These are phyloP conservation scores for Cetraspora pellucida DNA, from an alignment of 192 early-diverging fungal genomes.

Conservation along the genomic window DNA sequence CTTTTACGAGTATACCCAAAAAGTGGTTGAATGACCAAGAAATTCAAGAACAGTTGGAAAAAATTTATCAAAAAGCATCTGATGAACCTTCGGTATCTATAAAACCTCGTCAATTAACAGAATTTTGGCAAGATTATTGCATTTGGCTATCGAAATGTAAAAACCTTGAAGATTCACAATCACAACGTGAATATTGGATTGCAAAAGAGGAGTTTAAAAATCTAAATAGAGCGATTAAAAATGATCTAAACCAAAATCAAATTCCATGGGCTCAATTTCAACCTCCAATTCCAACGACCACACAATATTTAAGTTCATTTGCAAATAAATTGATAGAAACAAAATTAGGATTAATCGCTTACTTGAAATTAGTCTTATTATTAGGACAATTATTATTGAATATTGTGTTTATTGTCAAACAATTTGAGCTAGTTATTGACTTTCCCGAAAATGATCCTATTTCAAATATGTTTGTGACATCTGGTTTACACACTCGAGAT, in stretches of 20 bases:
- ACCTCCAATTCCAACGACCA: background rate
- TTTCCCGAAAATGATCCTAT: background rate
- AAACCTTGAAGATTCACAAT: slow-evolving; percentile 2
- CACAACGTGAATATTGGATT: slow-evolving; percentile 11
- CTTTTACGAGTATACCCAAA: no score
- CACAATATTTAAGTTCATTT: background rate
- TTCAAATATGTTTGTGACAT: background rate
- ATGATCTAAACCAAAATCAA: background rate
- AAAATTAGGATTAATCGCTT: background rate
- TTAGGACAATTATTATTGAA: slow-evolving; percentile 6
- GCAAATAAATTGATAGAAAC: background rate
- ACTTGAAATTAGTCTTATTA: background rate
- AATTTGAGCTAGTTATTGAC: background rate
- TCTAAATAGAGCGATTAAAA: background rate
- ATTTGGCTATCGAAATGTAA: no score
- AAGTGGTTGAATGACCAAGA: no score
- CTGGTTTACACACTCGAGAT: background rate
- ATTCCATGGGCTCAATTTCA: slow-evolving; percentile 2
- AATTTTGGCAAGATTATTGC: no score
- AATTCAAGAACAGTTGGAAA: no score
- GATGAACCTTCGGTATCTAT: no score
- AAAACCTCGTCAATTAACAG: no score
- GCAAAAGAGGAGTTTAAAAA: background rate
- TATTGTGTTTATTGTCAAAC: slow-evolving; percentile 13
- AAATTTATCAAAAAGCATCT: no score